Conservation (phyloP, 768 basidiomycete species). For the Dentipellis fragilis region DNA sequence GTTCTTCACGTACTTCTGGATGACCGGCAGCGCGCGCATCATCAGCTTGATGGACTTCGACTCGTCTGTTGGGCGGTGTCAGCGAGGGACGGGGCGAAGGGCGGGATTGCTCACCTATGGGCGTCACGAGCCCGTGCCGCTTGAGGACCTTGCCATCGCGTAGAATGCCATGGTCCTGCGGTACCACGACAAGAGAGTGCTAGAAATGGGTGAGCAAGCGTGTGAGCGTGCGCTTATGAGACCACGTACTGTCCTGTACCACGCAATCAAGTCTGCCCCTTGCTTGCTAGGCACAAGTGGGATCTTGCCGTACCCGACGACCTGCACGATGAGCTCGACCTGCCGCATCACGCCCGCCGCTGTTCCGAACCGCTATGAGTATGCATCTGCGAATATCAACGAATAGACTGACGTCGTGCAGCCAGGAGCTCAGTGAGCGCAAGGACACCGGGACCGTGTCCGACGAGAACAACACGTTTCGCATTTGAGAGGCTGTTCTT, state of each 20-base stretch:
- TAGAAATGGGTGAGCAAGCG: conserved; percentile 18
- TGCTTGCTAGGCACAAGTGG: conserved; percentile 13
- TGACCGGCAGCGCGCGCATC: conserved; percentile 20
- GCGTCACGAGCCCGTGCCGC: conserved; percentile 55
- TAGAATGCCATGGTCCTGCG: conserved; percentile 47
- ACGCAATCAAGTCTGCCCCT: conserved; percentile 21
- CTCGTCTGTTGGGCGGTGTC: conserved; percentile 36
- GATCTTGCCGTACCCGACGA: conserved; percentile 12
- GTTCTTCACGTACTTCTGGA: conserved; percentile 11
- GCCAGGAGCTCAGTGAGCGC: conserved; percentile 68
- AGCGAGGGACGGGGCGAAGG: neutral
- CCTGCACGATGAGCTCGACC: conserved; percentile 12
- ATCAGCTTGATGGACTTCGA: conserved; percentile 70
- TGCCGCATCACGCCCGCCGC: conserved; percentile 43
- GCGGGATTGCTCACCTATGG: conserved; percentile 41
- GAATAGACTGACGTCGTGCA: conserved; percentile 44
- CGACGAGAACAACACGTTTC: conserved; percentile 68
- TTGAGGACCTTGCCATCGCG: conserved; percentile 32
- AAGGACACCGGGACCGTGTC: conserved; percentile 79
- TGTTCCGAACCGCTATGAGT: conserved; percentile 10
- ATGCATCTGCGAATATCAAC: neutral
- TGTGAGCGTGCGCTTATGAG: too few relatives aligned
- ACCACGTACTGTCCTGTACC: conserved; percentile 60
- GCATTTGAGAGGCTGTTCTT: conserved; percentile 57
- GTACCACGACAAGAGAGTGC: conserved; percentile 67